Evolutionary conservation across 2,329 filamentous ascomycete species (phyloP), one percentile per base, ranked within the genome.

Genomic region (Berkeleyomyces basicola): DNA sequence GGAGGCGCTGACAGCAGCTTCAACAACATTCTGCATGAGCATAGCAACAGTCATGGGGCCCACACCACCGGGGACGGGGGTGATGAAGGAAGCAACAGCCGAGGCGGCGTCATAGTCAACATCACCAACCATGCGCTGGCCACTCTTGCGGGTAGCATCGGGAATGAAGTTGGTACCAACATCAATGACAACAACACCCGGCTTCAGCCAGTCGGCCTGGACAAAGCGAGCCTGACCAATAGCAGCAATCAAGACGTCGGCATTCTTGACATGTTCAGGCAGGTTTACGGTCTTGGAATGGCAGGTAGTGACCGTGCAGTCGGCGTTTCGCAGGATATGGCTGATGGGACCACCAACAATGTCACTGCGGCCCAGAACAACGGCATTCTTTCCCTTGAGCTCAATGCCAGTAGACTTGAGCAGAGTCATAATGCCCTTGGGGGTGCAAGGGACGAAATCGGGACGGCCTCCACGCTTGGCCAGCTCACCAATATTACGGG

Each of bases 11-110:
- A 85, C 86, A 43, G 93, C 87, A 42, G 92, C 86, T 68, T 92
- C 87, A 62, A 97, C 87, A 7, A 97, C 91, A 71, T 99, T 99
- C 74, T 95, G 88, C 69, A 99, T 78, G 58, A 99, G 79, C 93
- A 99, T 99, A 65, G 93, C 93, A 66, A 99, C 91, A 2, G 93
- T 99, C 93, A 99, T 99, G 59, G 93, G 93, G 0, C 93, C 93
- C 64, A 99, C 93, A 73, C 93, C 93, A 63, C 93, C 93, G 1
- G 93, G 93, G 1, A 99, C 93, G 0, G 93, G 93, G 2, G 93
- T 99, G 70, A 99, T 96, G 70, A 88, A 82, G 2, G 91, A 96
- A 23, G 91, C 93, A 49, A 96, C 87, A 71, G 95, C 79, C 14
- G 80, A 81, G 14, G 92, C 92, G 51, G 87, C 84, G 60, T 90